Conservation (phyloP, 345 rosid genomes). For the Gossypium sturtianum region DNA sequence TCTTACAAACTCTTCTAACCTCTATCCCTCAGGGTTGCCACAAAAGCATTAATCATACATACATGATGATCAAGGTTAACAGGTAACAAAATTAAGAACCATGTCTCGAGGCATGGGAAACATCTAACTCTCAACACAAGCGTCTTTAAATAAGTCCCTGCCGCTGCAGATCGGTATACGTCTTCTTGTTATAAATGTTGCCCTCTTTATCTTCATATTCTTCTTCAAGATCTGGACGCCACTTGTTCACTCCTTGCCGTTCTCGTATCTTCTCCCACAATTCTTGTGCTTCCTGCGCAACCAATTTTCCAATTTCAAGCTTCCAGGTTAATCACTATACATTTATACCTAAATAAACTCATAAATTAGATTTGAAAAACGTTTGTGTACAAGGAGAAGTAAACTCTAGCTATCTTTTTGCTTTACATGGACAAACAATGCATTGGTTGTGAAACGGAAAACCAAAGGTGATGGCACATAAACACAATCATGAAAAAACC, state of each 20-base stretch:
- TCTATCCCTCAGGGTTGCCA: neutral
- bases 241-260: conserved; percentile 80
- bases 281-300: conserved; percentile 80
- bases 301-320: neutral
- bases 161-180: conserved; percentile 91
- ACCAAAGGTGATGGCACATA: neutral
- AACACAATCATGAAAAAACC: neutral
- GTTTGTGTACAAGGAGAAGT: neutral
- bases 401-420: neutral
- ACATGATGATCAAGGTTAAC: neutral
- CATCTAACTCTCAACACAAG: neutral
- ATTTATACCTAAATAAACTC: neutral
- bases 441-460: neutral
- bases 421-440: neutral
- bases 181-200: conserved; percentile 96
- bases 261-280: conserved; percentile 89
- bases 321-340: neutral
- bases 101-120: neutral
- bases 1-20: neutral
- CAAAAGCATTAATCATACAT: neutral
- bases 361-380: neutral
- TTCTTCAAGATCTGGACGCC: conserved; percentile 99
- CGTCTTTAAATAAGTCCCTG: conserved; percentile 78
- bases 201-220: conserved; percentile 99
- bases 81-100: neutral